A percentile compares a stretch with the other conserved stretches of the same genome.
Conservation (phyloP, 1,284 basidiomycete genomes). For the Phaffia rhodozyma region DNA sequence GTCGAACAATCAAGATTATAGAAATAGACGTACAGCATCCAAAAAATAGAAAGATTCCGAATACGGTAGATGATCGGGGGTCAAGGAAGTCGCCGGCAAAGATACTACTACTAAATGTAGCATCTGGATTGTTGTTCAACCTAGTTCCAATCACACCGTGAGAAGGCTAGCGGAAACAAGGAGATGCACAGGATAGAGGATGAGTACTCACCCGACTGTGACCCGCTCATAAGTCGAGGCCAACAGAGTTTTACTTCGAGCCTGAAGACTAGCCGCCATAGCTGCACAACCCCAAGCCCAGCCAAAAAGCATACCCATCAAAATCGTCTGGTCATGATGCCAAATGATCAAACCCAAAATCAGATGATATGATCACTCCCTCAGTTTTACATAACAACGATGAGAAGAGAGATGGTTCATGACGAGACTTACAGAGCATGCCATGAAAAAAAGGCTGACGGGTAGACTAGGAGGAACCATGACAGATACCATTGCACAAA, state of each 20-base stretch:
- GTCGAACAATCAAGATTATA: too few relatives aligned
- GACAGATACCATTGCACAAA: slow-evolving; percentile 25
- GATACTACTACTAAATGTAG: slow-evolving; percentile 38
- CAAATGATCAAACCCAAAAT: not conserved
- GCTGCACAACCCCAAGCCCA: slow-evolving; percentile 64
- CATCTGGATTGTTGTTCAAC: slow-evolving; percentile 36
- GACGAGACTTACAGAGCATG: not conserved
- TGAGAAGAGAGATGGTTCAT: not conserved
- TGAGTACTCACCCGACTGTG: slow-evolving; percentile 37
- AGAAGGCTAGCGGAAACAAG: not conserved
- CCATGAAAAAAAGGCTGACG: slow-evolving; percentile 29
- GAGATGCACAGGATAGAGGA: not conserved
- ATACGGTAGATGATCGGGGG: slow-evolving; percentile 44
- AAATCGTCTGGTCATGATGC: slow-evolving; percentile 41
- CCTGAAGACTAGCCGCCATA: slow-evolving; percentile 53
- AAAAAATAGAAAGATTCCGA: slow-evolving; percentile 57
- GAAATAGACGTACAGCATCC: slow-evolving; percentile 37
- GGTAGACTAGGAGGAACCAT: slow-evolving; percentile 34
- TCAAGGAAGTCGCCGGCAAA: slow-evolving; percentile 60
- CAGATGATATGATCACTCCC: not conserved
- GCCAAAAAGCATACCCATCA: slow-evolving; percentile 51
- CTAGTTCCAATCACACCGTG: slow-evolving; percentile 7
- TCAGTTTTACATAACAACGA: not conserved
- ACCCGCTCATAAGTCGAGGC: slow-evolving; percentile 39
- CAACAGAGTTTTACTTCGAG: slow-evolving; percentile 45